Base-by-base conservation (phyloP, 441 rosid genomes). In the Flueggea neowawraea region DNA sequence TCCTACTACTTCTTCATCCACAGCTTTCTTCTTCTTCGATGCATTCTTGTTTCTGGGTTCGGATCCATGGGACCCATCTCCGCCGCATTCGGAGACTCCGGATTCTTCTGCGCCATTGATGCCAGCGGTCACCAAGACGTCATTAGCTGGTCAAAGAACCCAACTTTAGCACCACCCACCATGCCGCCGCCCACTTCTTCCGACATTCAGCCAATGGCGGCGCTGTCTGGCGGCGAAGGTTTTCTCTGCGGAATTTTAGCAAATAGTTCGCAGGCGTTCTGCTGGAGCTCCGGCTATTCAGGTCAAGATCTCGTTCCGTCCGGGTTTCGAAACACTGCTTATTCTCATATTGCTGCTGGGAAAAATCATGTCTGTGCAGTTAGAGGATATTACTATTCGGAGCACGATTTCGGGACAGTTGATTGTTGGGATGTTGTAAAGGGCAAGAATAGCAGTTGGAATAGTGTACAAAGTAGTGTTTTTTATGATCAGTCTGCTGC, bases 31-130 rank as follows among this genome's bases (percentile, higher is more conserved):
- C 6, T 80, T 12, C 57, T 73, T 55, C 67, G 56, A 33, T 44
- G 58, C 69, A 72, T 51, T 31, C 32, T 58, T 59, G 86, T 75
- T 65, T 82, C 78, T 69, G 96, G 88, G 64, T 92, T 75, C 48
- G 95, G 98, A 69, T 86, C 93, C 49, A 75, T 81, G 79, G 98
- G 91, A 6, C 83, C 96, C n/a, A 82, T 89, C 63, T 80, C 95
- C 5, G 91, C 96, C 4, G 81, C 95, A 0, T 92, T 88, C 41
- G 96, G 96, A 9, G 69, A 67, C 22, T 69, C 71, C 68, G 83
- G 87, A 2, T 78, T 83, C 53, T 83, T 83, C 77, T 83, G 83
- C 66, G 85, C 83, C 62, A 78, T 78, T 10, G 80, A 80, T 52
- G 84, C 84, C n/a, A 71, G 80, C 9, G 83, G 87, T 52, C 72